Percentiles rank a stretch among this genome's conserved stretches.
Conservation (phyloP, 306 rosid genomes). For the Fragaria vesca region DNA sequence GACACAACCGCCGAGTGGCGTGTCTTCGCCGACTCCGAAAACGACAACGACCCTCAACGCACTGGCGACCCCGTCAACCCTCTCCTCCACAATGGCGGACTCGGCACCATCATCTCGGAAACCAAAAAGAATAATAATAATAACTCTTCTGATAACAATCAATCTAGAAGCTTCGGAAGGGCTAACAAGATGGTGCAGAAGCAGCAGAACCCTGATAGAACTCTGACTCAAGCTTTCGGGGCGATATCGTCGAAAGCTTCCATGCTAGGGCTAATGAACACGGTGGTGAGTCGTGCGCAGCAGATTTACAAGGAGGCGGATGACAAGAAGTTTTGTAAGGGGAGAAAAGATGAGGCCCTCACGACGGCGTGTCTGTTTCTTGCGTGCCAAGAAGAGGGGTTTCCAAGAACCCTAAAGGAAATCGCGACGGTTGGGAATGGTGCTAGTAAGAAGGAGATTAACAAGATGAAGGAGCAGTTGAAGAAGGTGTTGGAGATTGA, state of each 20-base stretch:
- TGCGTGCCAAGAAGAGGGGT: slow-evolving; percentile 11
- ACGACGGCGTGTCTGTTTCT: slow-evolving; percentile 5
- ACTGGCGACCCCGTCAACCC: background rate
- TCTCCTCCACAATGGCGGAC: background rate
- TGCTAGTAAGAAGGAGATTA: slow-evolving; percentile 11
- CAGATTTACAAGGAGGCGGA: slow-evolving; percentile 9
- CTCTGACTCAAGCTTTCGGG: background rate
- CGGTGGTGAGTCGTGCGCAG: background rate
- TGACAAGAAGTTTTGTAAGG: background rate
- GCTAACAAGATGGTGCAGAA: background rate
- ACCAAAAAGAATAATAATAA: background rate
- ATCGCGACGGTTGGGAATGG: background rate
- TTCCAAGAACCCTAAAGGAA: slow-evolving; percentile 16
- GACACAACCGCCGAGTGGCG: slow-evolving; percentile 22
- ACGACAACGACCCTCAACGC: background rate
- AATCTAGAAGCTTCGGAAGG: background rate
- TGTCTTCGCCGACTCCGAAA: background rate
- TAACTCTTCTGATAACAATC: background rate
- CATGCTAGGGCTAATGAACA: background rate
- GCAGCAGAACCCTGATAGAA: background rate
- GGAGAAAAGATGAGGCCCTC: background rate
- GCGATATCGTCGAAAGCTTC: background rate
- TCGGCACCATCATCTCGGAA: background rate
- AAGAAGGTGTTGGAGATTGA: slow-evolving; percentile 1
- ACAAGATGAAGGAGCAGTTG: background rate